phyloP scores from a whole-genome alignment of 2,329 filamentous ascomycete genomes.

The Penicillium sp. region DNA sequence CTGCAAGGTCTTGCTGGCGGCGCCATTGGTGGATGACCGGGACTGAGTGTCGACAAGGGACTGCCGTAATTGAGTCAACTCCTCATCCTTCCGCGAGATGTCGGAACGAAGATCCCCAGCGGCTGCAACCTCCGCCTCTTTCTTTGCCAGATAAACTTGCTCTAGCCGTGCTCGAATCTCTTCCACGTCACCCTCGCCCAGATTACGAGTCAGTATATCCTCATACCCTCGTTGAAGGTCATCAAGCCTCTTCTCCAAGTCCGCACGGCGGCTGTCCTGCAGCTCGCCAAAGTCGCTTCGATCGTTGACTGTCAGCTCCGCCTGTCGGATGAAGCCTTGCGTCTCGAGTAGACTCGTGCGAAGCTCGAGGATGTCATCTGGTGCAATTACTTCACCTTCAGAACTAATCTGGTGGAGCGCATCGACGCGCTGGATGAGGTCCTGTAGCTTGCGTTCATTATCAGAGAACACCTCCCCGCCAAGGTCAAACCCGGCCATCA shows the following conservation, averaged over 20 bases:
- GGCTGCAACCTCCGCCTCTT: slow-evolving; percentile 68
- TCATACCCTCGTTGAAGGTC: slow-evolving; percentile 79
- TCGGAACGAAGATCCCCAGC: slow-evolving; percentile 74
- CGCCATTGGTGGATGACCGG: slow-evolving; percentile 56
- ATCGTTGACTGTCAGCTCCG: slow-evolving; percentile 79
- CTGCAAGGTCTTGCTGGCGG: slow-evolving; percentile 73
- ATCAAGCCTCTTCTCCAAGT: slow-evolving; percentile 72
- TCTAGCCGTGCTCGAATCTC: slow-evolving; percentile 78
- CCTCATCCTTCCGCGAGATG: slow-evolving; percentile 70
- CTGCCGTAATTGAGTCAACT: slow-evolving; percentile 75
- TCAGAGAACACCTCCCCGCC: slow-evolving; percentile 90
- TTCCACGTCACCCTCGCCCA: slow-evolving; percentile 72
- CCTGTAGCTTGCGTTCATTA: slow-evolving; percentile 79
- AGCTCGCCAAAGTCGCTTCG: slow-evolving; percentile 60
- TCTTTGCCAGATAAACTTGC: slow-evolving; percentile 70
- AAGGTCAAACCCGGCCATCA: slow-evolving; percentile 98
- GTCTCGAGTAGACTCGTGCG: slow-evolving; percentile 78
- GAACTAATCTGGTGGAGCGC: slow-evolving; percentile 71
- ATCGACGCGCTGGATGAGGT: slow-evolving; percentile 80
- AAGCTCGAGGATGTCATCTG: slow-evolving; percentile 74
- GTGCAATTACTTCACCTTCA: slow-evolving; percentile 71
- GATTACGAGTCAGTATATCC: slow-evolving; percentile 71
- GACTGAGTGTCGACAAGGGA: slow-evolving; percentile 68
- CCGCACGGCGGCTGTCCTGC: slow-evolving; percentile 62
- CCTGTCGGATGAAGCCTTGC: slow-evolving; percentile 87